Evolutionary conservation across 2,329 filamentous ascomycete genomes (phyloP), one percentile per base, ranked within the genome.

Genomic region (Lizonia empirigonia): DNA sequence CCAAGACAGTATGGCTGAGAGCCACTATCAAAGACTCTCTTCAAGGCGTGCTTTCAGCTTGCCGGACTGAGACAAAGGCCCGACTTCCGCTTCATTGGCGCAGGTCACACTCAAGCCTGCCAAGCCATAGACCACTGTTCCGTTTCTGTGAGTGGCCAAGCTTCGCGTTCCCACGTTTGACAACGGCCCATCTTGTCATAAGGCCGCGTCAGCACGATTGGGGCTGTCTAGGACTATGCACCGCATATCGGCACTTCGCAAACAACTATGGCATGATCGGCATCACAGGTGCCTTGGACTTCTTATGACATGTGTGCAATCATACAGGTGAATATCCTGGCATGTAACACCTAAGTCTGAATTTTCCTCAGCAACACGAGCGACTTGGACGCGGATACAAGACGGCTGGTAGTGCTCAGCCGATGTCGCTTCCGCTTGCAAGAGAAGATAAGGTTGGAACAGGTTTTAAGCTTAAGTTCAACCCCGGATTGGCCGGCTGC

Each of bases 401-500:
- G 24, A 38, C 16, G 42, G 42, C 32, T 47, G 33, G 16, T n/a
- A 22, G 46, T 49, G 45, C 59, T 63, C 64, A 60, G 50, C 60
- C 56, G 53, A 58, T 50, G 39, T 65, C 64, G 62, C 55, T 67
- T 63, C 62, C 60, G 51, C 50, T 53, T 63, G 49, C 58, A 64
- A 52, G 61, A 52, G 59, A 55, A 68, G 66, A 69, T 71, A 70
- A 71, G 66, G 65, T 69, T 71, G 62, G 51, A 62, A 58, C 62
- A 64, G 64, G 59, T 66, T 70, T 70, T 71, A 71, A 71, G 68
- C 68, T 69, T 71, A 71, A 45, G 68, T 62, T 60, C 48, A 53
- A 48, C 58, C 64, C 63, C 50, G 55, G 61, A 54, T 56, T 50
- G 52, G 50, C 55, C 55, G 50, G 42, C 45, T 41, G 32, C 40